These are phyloP conservation scores for Yueomyces sp. DNA, from an alignment of 805 yeast genomes.

Conservation along the genomic window DNA sequence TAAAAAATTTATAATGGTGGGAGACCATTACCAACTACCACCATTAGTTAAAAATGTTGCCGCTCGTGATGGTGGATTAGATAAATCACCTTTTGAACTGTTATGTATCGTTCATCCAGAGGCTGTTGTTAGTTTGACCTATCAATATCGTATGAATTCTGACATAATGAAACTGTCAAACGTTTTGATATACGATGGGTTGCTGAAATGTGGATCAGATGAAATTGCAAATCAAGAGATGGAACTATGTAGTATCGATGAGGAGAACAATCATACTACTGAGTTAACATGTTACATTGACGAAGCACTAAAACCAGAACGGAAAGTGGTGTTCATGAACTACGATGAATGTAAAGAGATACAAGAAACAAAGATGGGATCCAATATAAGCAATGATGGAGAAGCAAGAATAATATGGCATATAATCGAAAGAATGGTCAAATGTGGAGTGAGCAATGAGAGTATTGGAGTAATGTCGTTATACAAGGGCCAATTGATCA, in stretches of 20 bases:
- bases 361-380: conserved; percentile 45
- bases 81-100: conserved; percentile 60
- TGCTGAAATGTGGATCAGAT: conserved; percentile 61
- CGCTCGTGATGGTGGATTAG: conserved; percentile 46
- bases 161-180: conserved; percentile 82
- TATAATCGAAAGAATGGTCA: not conserved
- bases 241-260: conserved; percentile 6
- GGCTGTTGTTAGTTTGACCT: conserved; percentile 60
- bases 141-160: conserved; percentile 85
- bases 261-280: not conserved
- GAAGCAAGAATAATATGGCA: conserved; percentile 59
- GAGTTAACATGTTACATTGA: conserved; percentile 20
- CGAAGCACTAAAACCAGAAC: conserved; percentile 37
- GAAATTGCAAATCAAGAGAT: conserved; percentile 48
- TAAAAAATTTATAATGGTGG: conserved; percentile 79
- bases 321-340: conserved; percentile 63
- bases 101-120: conserved; percentile 63
- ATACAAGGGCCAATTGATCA: conserved; percentile 64
- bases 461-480: conserved; percentile 84
- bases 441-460: not conserved
- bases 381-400: conserved; percentile 54
- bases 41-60: conserved; percentile 65
- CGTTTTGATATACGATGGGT: conserved; percentile 59
- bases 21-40: conserved; percentile 89
- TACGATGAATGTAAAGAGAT: conserved; percentile 50